These are phyloP conservation scores for Graphilbum sp. DNA, from an alignment of 2,329 filamentous ascomycete species.

Conservation along the genomic window DNA sequence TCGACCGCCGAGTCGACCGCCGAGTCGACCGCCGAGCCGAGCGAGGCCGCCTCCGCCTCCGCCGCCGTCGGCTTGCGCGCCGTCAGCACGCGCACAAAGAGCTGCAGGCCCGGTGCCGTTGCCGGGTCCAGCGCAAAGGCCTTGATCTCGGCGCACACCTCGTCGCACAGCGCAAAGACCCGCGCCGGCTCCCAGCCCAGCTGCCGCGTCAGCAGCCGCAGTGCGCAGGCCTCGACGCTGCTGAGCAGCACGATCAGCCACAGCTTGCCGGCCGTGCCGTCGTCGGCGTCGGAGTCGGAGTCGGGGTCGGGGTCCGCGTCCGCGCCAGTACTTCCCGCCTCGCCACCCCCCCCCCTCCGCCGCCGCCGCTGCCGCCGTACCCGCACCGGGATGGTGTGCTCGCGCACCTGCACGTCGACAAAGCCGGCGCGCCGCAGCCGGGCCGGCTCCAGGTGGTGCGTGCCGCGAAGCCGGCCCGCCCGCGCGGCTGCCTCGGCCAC, in stretches of 20 bases:
- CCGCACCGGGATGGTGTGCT: slow-evolving; percentile 28
- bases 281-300: not conserved
- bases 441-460: slow-evolving; percentile 10
- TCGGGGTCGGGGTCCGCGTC: slow-evolving; percentile 12
- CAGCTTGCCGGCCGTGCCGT: slow-evolving; percentile 20
- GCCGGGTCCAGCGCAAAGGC: slow-evolving; percentile 28
- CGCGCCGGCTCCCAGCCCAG: slow-evolving; percentile 34
- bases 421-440: slow-evolving; percentile 26
- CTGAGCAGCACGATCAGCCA: slow-evolving; percentile 26
- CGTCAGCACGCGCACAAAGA: slow-evolving; percentile 31
- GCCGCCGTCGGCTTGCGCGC: slow-evolving; percentile 30
- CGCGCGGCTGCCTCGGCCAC: slow-evolving; percentile 27
- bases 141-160: slow-evolving; percentile 31
- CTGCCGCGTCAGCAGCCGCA: slow-evolving; percentile 34
- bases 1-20: not conserved
- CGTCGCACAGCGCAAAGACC: slow-evolving; percentile 29
- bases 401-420: slow-evolving; percentile 23
- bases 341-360: too few species aligned
- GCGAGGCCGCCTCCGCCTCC: slow-evolving; percentile 1
- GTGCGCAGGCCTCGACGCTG: slow-evolving; percentile 23
- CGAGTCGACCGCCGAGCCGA: not conserved
- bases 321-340: too few species aligned
- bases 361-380: too few species aligned
- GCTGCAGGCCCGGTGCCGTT: slow-evolving; percentile 23
- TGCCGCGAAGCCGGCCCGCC: slow-evolving; percentile 8